Base-by-base conservation (phyloP, 345 rosid species). In the Citrus trifoliata region DNA sequence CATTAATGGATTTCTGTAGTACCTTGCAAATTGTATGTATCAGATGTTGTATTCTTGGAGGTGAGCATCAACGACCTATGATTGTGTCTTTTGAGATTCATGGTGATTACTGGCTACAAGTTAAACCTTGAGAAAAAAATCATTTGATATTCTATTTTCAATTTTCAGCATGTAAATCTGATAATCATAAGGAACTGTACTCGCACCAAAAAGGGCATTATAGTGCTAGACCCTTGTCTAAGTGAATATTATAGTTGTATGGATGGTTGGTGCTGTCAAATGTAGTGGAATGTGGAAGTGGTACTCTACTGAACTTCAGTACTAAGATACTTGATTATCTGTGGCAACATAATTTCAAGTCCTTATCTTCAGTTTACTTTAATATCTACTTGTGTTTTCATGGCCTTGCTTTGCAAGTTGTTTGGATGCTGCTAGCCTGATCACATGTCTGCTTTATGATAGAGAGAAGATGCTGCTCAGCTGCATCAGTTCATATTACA, bases 401-500 rank as follows among this genome's bases (percentile, higher is more conserved):
- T 56, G 59, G 42, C 16, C 19, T 22, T 22, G 9, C 5, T 56
- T 24, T 61, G 5, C 9, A 27, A 74, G 37, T 38, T 61, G 55
- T 40, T 58, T 38, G 55, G 38, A 37, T 28, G 53, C 6, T 51
- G 61, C 48, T 27, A 53, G 65, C 27, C 75, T 46, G 14, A 85
- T 75, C 80, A 21, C 19, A 64, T 61, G 16, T 13, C 58, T 21
- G 19, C 81, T 25, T 46, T n/a, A 3, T 82, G 80, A 59, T 85
- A 97, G 99, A 94, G 98, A 89, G 98, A 97, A 91, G 99, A 97
- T 86, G 97, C 98, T 77, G 93, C 98, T 30, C 98, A 97, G 83
- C 76, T 94, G 86, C 98, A 93, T 80, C 99, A 97, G 59, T 97
- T 97, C 80, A 82, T 97, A 59, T 86, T 97, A 74, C 99, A 97